Percentiles rank a stretch among this genome's conserved stretches.
These are phyloP conservation scores for Nigrospora oryzae DNA, from an alignment of 2,329 filamentous ascomycete species.

Conservation along the genomic window DNA sequence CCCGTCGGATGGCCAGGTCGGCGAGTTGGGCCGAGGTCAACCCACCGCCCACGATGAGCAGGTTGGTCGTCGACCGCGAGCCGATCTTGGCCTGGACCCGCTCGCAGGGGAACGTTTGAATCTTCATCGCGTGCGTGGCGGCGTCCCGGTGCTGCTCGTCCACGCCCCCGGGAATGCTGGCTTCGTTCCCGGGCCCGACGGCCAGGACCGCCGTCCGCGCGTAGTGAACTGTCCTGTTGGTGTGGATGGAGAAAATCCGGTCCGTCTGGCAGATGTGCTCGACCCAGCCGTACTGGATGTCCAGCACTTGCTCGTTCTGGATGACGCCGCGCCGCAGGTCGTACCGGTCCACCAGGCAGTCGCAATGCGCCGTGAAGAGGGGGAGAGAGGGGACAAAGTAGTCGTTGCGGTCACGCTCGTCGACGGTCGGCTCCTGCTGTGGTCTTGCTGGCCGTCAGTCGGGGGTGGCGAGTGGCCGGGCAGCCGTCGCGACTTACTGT, in stretches of 20 bases:
- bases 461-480: background rate
- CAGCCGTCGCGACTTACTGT: slow-evolving; percentile 25
- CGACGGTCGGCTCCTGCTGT: slow-evolving; percentile 43
- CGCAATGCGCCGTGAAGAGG: slow-evolving; percentile 56
- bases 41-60: slow-evolving; percentile 68
- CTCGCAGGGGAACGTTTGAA: slow-evolving; percentile 47
- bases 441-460: slow-evolving; percentile 20
- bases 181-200: slow-evolving; percentile 58
- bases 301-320: slow-evolving; percentile 47
- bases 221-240: slow-evolving; percentile 43
- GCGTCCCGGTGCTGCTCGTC: slow-evolving; percentile 23
- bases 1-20: slow-evolving; percentile 55
- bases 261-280: slow-evolving; percentile 34
- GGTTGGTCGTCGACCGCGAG: slow-evolving; percentile 41
- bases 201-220: slow-evolving; percentile 60
- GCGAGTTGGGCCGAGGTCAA: slow-evolving; percentile 68
- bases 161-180: slow-evolving; percentile 30
- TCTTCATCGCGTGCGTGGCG: slow-evolving; percentile 53
- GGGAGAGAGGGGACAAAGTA: slow-evolving; percentile 57
- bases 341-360: slow-evolving; percentile 49
- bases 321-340: slow-evolving; percentile 47
- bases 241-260: slow-evolving; percentile 57
- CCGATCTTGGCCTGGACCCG: slow-evolving; percentile 45
- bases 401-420: slow-evolving; percentile 60
- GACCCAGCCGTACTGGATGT: slow-evolving; percentile 51